Percentiles rank a stretch among this genome's conserved stretches.
Conservation (phyloP, 768 basidiomycete genomes). For the Suillus cothurnatus region DNA sequence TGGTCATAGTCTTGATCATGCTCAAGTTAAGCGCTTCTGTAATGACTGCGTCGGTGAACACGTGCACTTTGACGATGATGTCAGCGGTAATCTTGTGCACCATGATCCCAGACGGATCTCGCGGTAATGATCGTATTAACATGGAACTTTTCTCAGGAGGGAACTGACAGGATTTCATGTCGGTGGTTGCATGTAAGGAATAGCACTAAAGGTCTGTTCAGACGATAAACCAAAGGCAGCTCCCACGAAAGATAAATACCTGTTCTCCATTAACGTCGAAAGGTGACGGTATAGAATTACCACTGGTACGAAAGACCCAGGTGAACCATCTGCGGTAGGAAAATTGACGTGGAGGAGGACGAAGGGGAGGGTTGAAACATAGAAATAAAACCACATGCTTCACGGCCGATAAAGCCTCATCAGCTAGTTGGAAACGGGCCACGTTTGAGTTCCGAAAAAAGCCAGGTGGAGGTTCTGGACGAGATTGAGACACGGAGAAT, state of each 20-base stretch:
- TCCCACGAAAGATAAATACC: background rate
- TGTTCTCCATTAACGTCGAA: background rate
- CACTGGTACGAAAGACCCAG: background rate
- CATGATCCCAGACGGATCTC: background rate
- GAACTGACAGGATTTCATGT: background rate
- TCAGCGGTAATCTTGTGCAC: background rate
- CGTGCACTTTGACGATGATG: background rate
- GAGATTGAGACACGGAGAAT: too few relatives aligned
- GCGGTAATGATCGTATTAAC: background rate
- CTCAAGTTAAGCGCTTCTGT: background rate
- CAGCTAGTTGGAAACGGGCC: background rate
- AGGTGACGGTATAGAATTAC: too few relatives aligned
- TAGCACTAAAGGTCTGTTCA: background rate
- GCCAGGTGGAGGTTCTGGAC: background rate
- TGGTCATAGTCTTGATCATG: background rate
- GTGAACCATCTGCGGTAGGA: background rate
- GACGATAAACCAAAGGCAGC: background rate
- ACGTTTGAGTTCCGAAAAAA: background rate
- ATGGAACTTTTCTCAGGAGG: background rate
- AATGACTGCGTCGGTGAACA: background rate
- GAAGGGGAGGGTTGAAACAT: background rate
- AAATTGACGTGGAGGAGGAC: background rate
- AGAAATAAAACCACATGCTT: background rate
- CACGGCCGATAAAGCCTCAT: background rate
- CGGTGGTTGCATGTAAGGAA: background rate